phyloP scores from a whole-genome alignment of 75 land plant species.

The Adiantum capillusveneris region DNA sequence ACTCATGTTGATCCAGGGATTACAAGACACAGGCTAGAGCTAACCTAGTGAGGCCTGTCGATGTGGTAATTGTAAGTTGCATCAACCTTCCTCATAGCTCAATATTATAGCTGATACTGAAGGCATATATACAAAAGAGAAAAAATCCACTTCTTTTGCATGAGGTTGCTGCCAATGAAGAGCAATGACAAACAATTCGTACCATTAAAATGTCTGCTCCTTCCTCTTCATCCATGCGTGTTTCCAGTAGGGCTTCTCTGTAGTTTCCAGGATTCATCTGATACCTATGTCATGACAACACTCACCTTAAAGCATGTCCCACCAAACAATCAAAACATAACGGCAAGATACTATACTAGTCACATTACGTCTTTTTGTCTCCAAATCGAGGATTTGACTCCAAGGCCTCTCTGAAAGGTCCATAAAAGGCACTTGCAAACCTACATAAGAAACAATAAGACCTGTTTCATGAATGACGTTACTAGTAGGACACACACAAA shows the following conservation, averaged over 20 bases:
- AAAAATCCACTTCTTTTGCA: too few species aligned
- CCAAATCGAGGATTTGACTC: constrained; percentile 99
- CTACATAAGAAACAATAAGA: constrained; percentile 21
- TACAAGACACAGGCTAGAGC: too few species aligned
- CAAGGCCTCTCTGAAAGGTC: constrained; percentile 96
- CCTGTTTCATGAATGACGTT: not conserved
- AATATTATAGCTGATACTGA: too few species aligned
- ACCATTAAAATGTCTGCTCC: constrained; percentile 99
- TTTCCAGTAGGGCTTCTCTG: constrained; percentile 83
- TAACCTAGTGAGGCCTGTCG: too few species aligned
- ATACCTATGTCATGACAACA: constrained; percentile 40
- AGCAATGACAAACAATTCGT: constrained; percentile 3
- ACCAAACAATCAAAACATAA: too few species aligned
- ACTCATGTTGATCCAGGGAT: too few species aligned
- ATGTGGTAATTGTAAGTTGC: too few species aligned
- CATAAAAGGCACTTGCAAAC: constrained; percentile 99
- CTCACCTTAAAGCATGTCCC: not conserved
- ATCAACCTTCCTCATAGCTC: too few species aligned
- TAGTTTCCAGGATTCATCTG: constrained; percentile 98
- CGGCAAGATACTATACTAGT: too few species aligned
- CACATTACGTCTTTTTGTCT: constrained; percentile 88
- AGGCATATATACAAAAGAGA: too few species aligned
- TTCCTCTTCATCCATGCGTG: constrained; percentile 64
- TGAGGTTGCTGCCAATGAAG: too few species aligned
- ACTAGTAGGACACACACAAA: not conserved